Evolutionary conservation across 306 rosid genomes (phyloP), one percentile per base, ranked within the genome.

Genomic region (Mimosa pudica): DNA sequence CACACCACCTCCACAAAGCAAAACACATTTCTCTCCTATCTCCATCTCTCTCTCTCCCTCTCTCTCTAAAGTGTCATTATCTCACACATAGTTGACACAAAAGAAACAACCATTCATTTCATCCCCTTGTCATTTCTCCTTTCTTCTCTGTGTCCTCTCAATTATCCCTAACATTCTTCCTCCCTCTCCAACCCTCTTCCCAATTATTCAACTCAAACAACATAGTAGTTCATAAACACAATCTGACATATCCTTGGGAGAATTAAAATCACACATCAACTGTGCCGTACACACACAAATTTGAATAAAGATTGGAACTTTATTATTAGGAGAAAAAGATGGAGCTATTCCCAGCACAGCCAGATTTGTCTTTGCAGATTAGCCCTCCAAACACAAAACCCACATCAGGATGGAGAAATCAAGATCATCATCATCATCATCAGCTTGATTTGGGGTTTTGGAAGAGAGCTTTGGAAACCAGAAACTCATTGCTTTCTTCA

Each of bases 21-120:
- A 87, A 87, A 87, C 87, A 88, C 63, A 89, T 78, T 87, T 88
- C 92, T 82, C 92, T 88, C 77, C 8, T 54, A 91, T 82, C 92
- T 88, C 77, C 13, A 54, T 69, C 76, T 77, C 90, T 87, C 78
- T 79, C 91, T 87, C 30, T 88, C 77, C 12, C 65, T 69, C 76
- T 77, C 90, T 87, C 78, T 79, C 91, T 87, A 88, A 90, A 93
- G 93, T 93, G 99, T 95, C 99, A 93, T 95, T 95, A 89, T 93
- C 98, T 90, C 97, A 82, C 97, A 91, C 88, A 95, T 89, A 90
- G 97, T 93, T 95, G 96, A 90, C 96, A 90, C 97, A 89, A 91
- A 91, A 90, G 97, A 92, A 89, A 91, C 91, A 92, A 76, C 94
- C 97, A 91, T 94, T 94, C 97, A 87, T 97, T 94, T 91, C 97